A percentile compares a stretch with the other conserved stretches of the same genome.
Evolutionary conservation across 192 early-diverging fungal species (phyloP).

Genomic region (Dispira parvispora): DNA sequence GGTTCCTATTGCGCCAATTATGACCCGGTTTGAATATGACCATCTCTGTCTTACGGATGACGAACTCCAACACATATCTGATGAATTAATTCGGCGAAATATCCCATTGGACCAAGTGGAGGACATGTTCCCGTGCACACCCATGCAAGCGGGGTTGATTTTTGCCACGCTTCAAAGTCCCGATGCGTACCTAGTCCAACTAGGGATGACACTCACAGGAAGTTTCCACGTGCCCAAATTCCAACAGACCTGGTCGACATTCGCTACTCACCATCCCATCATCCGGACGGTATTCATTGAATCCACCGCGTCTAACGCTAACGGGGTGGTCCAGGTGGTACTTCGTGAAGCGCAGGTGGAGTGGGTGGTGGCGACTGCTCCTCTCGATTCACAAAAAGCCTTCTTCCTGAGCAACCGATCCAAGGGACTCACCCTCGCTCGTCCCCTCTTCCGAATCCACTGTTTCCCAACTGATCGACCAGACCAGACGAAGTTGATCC

Average conservation of each 20-base stretch:
- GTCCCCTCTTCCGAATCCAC: background rate
- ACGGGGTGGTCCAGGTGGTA: background rate
- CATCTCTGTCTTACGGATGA: background rate
- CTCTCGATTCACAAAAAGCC: background rate
- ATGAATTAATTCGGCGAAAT: background rate
- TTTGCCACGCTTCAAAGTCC: background rate
- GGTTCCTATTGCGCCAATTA: background rate
- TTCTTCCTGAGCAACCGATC: background rate
- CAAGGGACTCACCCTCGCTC: background rate
- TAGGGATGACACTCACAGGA: background rate
- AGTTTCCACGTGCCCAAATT: background rate
- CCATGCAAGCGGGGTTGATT: background rate
- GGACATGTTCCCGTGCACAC: background rate
- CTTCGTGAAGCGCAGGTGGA: background rate
- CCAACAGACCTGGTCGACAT: background rate
- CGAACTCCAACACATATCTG: background rate
- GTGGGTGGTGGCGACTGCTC: background rate
- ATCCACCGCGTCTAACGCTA: background rate
- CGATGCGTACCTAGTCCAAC: background rate
- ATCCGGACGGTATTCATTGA: slow-evolving; percentile 1
- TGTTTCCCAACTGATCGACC: background rate
- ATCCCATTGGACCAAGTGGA: background rate
- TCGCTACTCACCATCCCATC: background rate
- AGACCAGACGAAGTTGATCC: background rate
- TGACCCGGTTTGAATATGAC: background rate